These are phyloP conservation scores for Zymoseptoria passerinii DNA, from an alignment of 2,329 filamentous ascomycete genomes.

Conservation along the genomic window DNA sequence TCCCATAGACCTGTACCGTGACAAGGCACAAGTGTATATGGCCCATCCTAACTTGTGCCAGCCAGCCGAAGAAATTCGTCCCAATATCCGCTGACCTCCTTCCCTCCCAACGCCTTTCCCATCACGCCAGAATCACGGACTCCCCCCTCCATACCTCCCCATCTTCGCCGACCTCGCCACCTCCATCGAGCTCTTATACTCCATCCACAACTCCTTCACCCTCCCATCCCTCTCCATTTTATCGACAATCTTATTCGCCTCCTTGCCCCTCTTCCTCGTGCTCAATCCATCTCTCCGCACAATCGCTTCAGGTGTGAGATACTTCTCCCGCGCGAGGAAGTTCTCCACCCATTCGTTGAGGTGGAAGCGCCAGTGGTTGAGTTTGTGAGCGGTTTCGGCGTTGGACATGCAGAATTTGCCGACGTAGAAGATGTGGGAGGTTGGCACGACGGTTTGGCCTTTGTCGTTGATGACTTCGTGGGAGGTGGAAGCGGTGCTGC, in stretches of 20 bases:
- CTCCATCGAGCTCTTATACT: slow-evolving; percentile 58
- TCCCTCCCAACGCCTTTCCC: no score
- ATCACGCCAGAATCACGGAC: not conserved
- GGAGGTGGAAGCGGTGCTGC: slow-evolving; percentile 27
- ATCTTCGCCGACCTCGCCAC: slow-evolving; percentile 45
- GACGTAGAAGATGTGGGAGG: slow-evolving; percentile 43
- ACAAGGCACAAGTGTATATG: no score
- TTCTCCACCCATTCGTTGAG: slow-evolving; percentile 64
- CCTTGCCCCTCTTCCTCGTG: slow-evolving; percentile 49
- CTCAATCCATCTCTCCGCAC: slow-evolving; percentile 55
- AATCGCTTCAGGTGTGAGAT: slow-evolving; percentile 50
- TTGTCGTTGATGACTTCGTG: slow-evolving; percentile 39
- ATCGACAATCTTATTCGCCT: slow-evolving; percentile 57
- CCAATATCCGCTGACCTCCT: no score
- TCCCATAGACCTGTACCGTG: no score
- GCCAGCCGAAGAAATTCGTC: no score
- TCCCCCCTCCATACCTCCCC: slow-evolving; percentile 14
- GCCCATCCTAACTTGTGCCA: no score
- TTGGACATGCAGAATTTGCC: slow-evolving; percentile 54
- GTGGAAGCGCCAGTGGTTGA: slow-evolving; percentile 68
- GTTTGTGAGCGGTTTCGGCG: slow-evolving; percentile 60
- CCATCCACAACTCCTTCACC: slow-evolving; percentile 53
- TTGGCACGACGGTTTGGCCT: slow-evolving; percentile 39
- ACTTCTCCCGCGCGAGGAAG: slow-evolving; percentile 50
- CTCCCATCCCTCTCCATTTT: slow-evolving; percentile 53